Base-by-base conservation (phyloP, 2,329 filamentous ascomycete genomes). In the Sporothrix humicola region DNA sequence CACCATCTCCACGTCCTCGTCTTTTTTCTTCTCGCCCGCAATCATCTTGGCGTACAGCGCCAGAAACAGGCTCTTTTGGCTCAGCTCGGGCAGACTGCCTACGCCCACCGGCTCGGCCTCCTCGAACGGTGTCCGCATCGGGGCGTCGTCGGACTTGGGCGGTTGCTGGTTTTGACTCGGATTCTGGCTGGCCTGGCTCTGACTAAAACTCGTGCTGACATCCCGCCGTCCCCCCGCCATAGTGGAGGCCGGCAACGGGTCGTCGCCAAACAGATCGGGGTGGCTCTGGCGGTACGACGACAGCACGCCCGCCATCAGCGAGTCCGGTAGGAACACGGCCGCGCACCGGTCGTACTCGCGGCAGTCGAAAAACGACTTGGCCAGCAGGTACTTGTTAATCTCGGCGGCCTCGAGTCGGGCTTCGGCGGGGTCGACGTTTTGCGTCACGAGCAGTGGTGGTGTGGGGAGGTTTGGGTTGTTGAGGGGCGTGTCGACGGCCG, bases 1-100 rank as follows among this genome's bases (percentile, higher is more conserved):
- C 69, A 99, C 93, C 92, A 98, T 98, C 83, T 99, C 96, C 26
- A 93, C 94, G 73, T 98, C 95, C 82, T 99, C 96, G 78, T 97
- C 93, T 82, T 95, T 97, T 76, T 93, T 90, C 85, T 98, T 98
- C 85, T 99, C 96, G 1, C 96, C 96, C 0, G 95, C 92, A 76
- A 98, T 89, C 80, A 95, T 94, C 79, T 95, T 97, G 61, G 96
- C 93, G 79, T 99, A 99, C 3, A 98, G 85, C 0, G 94, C 92
- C 12, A 99, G 86, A 79, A 99, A 99, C 23, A 98, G 83, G 71
- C 95, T 94, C 82, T 95, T 97, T 81, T 98, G 94, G 80, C 95
- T 98, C 70, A 98, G 80, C 71, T 82, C 83, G 1, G 89, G 89
- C 17, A 90, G 78, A 2, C 17, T 69, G 23, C 46, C 66, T 10